Base-by-base conservation (phyloP, 2,329 filamentous ascomycete species). In the Blumeria hordei region DNA sequence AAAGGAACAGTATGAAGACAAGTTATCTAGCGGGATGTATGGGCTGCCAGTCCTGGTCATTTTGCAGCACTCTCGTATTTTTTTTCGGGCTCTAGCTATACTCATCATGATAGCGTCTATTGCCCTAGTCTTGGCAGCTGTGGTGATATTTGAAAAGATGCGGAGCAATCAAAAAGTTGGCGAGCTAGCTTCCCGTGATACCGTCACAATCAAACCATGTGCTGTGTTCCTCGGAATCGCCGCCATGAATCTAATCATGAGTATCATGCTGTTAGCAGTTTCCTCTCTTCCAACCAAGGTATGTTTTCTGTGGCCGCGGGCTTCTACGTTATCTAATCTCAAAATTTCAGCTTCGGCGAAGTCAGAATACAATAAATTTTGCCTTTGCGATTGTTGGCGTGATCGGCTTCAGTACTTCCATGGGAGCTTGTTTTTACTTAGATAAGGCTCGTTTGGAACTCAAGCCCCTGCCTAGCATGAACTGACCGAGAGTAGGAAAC, bases 281-380 rank as follows among this genome's bases (percentile, higher is more conserved):
- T 59, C 58, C 36, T 61, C 53, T 47, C 34, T 58, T 7, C 60
- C 57, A 33, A 56, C 53, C 18, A 62, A 59, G 56, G 58, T 59
- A 55, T n/a, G 37, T 39, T 36, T 18, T 37, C 33, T 35, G 11
- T 28, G 33, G 34, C n/a, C n/a, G 21, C 8, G 1, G 4, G 2
- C 4, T 12, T 14, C 21, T 10, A 11, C 44, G 37, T 35, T 35
- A 12, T 28, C 57, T 58, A 39, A 59, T 35, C 18, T 34, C 11
- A 36, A n/a, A 50, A 9, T 21, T 37, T 3, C 35, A 61, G 58
- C 60, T 59, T 49, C 58, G 51, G 16, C 59, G 59, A 6, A 59
- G 57, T 33, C 53, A 56, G 2, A 54, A 60, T 44, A 56, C 52
- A 49, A 21, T 60, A 6, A 59, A 57, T 51, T 56, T 56, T 32